Conservation (phyloP, 371 early-diverging fungal species). For the Mortierella sp. region DNA sequence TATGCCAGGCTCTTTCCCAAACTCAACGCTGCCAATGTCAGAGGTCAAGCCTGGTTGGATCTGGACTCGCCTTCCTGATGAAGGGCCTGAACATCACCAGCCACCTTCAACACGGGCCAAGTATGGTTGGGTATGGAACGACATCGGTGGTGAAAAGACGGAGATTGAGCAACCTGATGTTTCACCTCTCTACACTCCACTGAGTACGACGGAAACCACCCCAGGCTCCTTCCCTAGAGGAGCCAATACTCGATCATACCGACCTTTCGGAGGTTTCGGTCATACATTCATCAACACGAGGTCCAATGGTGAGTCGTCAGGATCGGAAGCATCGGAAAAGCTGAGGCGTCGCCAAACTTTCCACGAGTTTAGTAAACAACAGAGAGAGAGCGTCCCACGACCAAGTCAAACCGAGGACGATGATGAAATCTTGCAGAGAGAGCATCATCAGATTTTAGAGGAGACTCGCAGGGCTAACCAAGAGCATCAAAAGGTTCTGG, state of each 20-base stretch:
- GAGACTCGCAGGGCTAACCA: neutral
- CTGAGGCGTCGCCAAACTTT: slow-evolving; percentile 37
- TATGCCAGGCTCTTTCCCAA: slow-evolving; percentile 49
- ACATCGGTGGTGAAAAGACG: slow-evolving; percentile 28
- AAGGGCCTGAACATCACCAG: slow-evolving; percentile 41
- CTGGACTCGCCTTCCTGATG: slow-evolving; percentile 45
- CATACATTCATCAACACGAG: neutral
- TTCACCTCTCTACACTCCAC: slow-evolving; percentile 9
- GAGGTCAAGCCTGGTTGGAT: slow-evolving; percentile 31
- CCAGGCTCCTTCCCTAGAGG: slow-evolving; percentile 21
- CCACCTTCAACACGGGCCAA: slow-evolving; percentile 41
- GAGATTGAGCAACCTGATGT: slow-evolving; percentile 18
- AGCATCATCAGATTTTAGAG: neutral
- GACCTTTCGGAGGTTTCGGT: neutral
- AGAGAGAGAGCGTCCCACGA: neutral
- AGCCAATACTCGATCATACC: neutral
- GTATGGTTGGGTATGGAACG: slow-evolving; percentile 52
- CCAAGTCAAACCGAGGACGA: neutral
- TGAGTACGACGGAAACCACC: neutral
- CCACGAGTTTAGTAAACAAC: slow-evolving; percentile 16
- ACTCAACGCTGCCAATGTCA: slow-evolving; percentile 7
- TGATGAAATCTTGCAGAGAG: neutral
- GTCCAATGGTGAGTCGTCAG: slow-evolving; percentile 4
- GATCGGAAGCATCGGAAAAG: slow-evolving; percentile 13
- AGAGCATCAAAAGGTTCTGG: slow-evolving; percentile 16